phyloP scores from a whole-genome alignment of 257 asterid genomes.

The Nicotiana obtusifolia region DNA sequence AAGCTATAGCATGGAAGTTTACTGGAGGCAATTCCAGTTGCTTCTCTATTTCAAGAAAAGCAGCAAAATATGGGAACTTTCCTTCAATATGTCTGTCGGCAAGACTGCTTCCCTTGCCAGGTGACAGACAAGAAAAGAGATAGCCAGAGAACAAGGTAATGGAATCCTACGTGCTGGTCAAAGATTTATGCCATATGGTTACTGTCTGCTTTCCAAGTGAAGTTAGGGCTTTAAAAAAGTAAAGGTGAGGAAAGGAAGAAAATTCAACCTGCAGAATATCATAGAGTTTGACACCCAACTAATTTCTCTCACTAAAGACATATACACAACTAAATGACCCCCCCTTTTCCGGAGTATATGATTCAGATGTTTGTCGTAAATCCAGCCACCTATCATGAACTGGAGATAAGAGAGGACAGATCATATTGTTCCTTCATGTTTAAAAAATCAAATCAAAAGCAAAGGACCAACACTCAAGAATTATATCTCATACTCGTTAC shows the following conservation, averaged over 20 bases:
- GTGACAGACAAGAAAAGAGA: slow-evolving; percentile 70
- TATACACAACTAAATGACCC: background rate
- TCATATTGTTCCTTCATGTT: background rate
- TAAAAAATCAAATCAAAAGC: background rate
- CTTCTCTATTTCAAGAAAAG: slow-evolving; percentile 51
- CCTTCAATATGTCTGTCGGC: slow-evolving; percentile 74
- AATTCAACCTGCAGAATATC: background rate
- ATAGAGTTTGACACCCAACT: background rate
- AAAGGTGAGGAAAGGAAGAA: background rate
- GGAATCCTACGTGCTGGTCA: slow-evolving; percentile 41
- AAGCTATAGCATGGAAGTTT: slow-evolving; percentile 63
- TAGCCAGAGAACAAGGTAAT: slow-evolving; percentile 46
- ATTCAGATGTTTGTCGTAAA: background rate
- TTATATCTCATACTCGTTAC: background rate
- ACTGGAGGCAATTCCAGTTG: slow-evolving; percentile 69
- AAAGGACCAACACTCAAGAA: slow-evolving; percentile 9
- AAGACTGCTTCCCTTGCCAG: slow-evolving; percentile 64
- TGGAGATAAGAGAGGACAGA: background rate
- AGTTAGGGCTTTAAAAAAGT: background rate
- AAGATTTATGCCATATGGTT: slow-evolving; percentile 56
- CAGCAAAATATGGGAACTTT: slow-evolving; percentile 74
- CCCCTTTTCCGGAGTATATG: background rate
- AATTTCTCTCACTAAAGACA: background rate
- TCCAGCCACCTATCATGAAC: background rate
- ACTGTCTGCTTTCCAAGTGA: slow-evolving; percentile 51